Base-by-base conservation (phyloP, 257 asterid genomes). In the Dorcoceras hygrometricum region DNA sequence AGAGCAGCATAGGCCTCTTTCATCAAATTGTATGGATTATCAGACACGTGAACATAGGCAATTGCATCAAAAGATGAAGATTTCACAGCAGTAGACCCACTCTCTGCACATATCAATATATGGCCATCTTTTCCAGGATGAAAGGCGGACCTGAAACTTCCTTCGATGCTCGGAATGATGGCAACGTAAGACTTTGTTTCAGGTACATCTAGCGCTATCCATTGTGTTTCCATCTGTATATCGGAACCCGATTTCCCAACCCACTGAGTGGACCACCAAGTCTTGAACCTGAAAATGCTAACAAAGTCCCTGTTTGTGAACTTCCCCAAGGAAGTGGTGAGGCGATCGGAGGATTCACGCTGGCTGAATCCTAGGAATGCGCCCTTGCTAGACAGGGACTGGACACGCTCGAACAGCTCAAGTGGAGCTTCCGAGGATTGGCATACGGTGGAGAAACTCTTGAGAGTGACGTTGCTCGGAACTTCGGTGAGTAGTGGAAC, bases 211-310 rank as follows among this genome's bases (percentile, higher is more conserved):
- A 22, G n/a, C 28, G 26, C 18, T 25, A 57, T 26, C 62, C 62
- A 88, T 34, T 88, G 95, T 5, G 90, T 88, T 25, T 88, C 95
- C 93, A 83, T 83, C 75, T 85, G 93, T 18, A 88, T 24, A 73
- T 88, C 90, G 4, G 95, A 88, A 5, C 95, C 93, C 18, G 88
- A 78, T 8, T 28, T 78, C 0, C 95, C 93, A 5, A 79, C 82
- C 93, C 95, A 88, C 60, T 88, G 95, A 59, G 95, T 88, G 1
- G 95, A 88, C 95, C 95, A 88, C 95, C 95, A 88, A 0, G 95
- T 88, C 59, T 88, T 88, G 80, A 88, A 88, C 72, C 95, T 67
- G 89, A 88, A 88, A 69, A 88, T 79, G 81, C 96, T 88, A 54
- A 88, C 81, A 67, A 88, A 88, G 27, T 88, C 90, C 72, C 93